These are phyloP conservation scores for Xerocomus amazonicus DNA, from an alignment of 1,284 basidiomycete species.

Conservation along the genomic window DNA sequence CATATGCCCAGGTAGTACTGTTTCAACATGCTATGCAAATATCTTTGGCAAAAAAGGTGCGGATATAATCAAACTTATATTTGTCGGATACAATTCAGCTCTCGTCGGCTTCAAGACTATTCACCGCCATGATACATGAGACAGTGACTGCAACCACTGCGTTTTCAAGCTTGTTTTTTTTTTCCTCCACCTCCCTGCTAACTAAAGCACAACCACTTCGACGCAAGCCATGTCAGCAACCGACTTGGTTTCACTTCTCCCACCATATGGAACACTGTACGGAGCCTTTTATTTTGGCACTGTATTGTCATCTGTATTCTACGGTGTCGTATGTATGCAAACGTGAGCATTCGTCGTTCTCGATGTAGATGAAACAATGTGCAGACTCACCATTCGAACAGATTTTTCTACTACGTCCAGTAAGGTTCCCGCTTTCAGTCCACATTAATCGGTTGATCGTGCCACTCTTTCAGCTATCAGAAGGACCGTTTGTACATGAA, in stretches of 20 bases:
- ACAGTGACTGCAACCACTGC: neutral
- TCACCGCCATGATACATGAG: neutral
- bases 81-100: too few relatives aligned
- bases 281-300: conserved; percentile 3
- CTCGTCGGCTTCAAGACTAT: neutral
- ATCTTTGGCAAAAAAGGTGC: too few relatives aligned
- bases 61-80: too few relatives aligned
- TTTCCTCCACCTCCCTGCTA: neutral
- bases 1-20: too few relatives aligned
- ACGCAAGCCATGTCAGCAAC: neutral
- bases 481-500: conserved; percentile 8
- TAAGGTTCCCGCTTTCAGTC: neutral
- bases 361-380: too few relatives aligned
- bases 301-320: conserved; percentile 6
- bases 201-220: neutral
- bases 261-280: neutral
- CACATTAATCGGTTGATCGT: neutral
- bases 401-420: neutral
- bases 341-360: conserved; percentile 6
- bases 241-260: neutral
- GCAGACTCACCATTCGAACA: neutral
- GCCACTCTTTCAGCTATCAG: conserved; percentile 6
- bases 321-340: conserved; percentile 16
- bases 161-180: too few relatives aligned
- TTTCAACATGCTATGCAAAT: too few relatives aligned